Conservation (phyloP, 768 basidiomycete species). For the Phlebiopsis gigantea region DNA sequence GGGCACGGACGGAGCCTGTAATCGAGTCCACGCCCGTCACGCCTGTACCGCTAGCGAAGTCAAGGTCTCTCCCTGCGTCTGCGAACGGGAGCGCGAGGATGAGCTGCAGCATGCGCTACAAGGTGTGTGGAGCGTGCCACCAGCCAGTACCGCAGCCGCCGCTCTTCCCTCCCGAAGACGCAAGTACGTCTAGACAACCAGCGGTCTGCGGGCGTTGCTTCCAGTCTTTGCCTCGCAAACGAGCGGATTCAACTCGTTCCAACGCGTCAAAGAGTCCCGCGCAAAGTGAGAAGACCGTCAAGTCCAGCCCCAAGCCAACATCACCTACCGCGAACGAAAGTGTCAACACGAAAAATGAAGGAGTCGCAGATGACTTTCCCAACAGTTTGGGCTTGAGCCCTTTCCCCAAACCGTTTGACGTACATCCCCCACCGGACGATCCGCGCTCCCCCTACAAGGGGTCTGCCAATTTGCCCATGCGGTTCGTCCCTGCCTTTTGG, state of each 20-base stretch:
- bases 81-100: too few relatives aligned
- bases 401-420: neutral
- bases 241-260: too few relatives aligned
- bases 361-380: neutral
- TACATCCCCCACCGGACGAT: neutral
- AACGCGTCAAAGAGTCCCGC: too few relatives aligned
- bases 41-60: neutral
- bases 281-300: too few relatives aligned
- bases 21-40: neutral
- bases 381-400: neutral
- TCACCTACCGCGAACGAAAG: too few relatives aligned
- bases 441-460: neutral
- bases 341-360: too few relatives aligned
- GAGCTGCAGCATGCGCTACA: too few relatives aligned
- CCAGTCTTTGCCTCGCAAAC: neutral
- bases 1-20: neutral
- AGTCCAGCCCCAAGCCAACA: too few relatives aligned
- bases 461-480: neutral
- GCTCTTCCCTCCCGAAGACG: neutral
- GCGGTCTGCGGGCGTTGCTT: neutral
- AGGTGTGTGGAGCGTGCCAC: neutral
- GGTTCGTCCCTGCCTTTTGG: too few relatives aligned
- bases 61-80: too few relatives aligned
- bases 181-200: too few relatives aligned
- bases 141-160: neutral